phyloP scores from a whole-genome alignment of 2,329 filamentous ascomycete species.

The Fusarium agapanthi region DNA sequence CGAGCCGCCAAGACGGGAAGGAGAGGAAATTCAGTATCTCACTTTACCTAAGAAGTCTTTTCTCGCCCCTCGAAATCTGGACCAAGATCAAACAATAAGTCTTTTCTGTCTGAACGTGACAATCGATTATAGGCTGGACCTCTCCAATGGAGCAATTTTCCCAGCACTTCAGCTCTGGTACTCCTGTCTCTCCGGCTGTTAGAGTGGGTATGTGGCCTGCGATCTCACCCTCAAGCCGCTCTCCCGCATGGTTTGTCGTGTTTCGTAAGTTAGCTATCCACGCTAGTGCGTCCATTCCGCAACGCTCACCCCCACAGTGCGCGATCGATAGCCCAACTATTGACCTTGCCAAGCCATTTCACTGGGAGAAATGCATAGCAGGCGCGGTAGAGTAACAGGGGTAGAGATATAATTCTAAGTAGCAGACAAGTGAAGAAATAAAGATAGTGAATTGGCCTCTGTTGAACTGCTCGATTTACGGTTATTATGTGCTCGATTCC shows the following conservation, averaged over 20 bases:
- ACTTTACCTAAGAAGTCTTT: fast-evolving
- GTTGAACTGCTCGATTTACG: fast-evolving
- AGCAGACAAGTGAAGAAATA: fast-evolving
- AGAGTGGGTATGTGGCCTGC: neutral
- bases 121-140: neutral
- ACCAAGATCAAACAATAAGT: fast-evolving
- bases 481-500: fast-evolving
- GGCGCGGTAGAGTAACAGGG: neutral
- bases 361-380: fast-evolving
- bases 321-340: neutral
- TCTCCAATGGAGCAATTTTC: fast-evolving
- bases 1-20: fast-evolving
- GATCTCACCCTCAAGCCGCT: neutral
- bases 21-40: fast-evolving
- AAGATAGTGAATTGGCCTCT: fast-evolving
- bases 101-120: neutral
- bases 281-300: too few relatives aligned
- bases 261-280: neutral
- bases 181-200: too few relatives aligned
- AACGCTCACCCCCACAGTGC: neutral
- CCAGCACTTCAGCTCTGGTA: fast-evolving
- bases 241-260: too few relatives aligned
- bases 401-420: fast-evolving
- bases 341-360: neutral
- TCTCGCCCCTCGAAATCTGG: fast-evolving